A percentile compares a stretch with the other conserved stretches of the same genome.
These are phyloP conservation scores for Acanthamoeba comandoni DNA, from an alignment of 208 protist genomes.

Conservation along the genomic window DNA sequence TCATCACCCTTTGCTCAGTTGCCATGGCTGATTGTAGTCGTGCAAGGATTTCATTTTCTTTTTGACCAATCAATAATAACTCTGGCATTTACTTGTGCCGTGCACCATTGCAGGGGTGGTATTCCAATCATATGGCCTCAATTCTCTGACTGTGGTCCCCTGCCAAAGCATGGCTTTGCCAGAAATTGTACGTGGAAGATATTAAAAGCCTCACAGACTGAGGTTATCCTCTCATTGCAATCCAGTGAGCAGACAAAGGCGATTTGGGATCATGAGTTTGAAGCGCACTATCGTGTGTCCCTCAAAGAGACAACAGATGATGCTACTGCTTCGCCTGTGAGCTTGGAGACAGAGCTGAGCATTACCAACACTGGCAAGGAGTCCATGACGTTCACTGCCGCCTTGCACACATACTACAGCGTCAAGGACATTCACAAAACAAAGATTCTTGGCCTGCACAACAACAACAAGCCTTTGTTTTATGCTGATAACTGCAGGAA, in stretches of 20 bases:
- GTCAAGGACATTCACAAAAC: conserved; percentile 52
- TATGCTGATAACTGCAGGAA: conserved; percentile 33
- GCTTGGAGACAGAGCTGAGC: neutral
- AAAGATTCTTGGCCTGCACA: neutral
- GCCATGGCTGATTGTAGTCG: too few species aligned
- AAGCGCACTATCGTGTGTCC: conserved; percentile 30
- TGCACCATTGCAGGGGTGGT: conserved; percentile 57
- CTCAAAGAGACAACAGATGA: neutral
- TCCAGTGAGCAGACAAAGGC: conserved; percentile 20
- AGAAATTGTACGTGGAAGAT: conserved; percentile 15
- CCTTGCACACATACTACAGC: conserved; percentile 67
- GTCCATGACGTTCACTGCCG: conserved; percentile 32
- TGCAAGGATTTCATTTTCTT: too few species aligned
- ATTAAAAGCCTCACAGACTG: neutral
- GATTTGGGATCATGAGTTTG: conserved; percentile 59
- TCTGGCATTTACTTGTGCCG: neutral
- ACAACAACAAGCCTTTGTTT: conserved; percentile 19
- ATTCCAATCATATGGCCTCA: conserved; percentile 66
- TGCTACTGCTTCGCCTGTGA: neutral
- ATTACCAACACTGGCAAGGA: conserved; percentile 15
- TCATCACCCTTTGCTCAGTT: too few species aligned
- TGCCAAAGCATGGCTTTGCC: conserved; percentile 71
- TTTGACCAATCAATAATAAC: neutral
- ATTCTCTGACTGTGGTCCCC: conserved; percentile 43
- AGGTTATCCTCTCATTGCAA: conserved; percentile 27